Percentiles rank a stretch among this genome's conserved stretches.
Evolutionary conservation across 2,329 filamentous ascomycete genomes (phyloP).

Genomic region (Phyllachora maydis): DNA sequence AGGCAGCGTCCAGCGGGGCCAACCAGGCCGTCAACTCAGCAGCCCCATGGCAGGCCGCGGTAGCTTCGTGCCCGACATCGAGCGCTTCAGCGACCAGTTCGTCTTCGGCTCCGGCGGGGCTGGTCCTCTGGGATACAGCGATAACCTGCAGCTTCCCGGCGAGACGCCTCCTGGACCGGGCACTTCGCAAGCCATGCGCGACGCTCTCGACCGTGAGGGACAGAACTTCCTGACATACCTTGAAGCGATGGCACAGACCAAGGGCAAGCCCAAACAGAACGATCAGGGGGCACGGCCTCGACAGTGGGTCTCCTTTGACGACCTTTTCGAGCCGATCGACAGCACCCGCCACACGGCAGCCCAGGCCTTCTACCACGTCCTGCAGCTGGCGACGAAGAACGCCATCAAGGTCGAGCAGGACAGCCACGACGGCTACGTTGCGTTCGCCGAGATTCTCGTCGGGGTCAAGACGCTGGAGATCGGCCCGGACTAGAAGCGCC

Average conservation of each 20-base stretch:
- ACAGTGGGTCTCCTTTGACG: constrained; percentile 43
- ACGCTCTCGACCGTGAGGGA: constrained; percentile 21
- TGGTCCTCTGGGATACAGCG: constrained; percentile 8
- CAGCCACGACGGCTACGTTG: constrained; percentile 10
- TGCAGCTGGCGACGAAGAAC: constrained; percentile 48
- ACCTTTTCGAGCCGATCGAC: constrained; percentile 47
- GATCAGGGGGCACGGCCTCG: constrained; percentile 10
- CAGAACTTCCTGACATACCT: constrained; percentile 23
- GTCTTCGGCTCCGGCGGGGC: constrained; percentile 10
- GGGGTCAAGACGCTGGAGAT: no score
- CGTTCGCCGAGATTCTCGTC: constrained; percentile 25
- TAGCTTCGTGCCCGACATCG: constrained; percentile 16
- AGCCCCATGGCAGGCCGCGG: constrained; percentile 10
- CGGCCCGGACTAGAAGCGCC: no score
- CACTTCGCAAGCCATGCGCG: constrained; percentile 11
- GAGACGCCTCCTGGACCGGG: no score
- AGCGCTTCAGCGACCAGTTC: constrained; percentile 24
- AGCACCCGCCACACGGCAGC: constrained; percentile 31
- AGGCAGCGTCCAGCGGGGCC: constrained; percentile 15
- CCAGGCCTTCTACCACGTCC: constrained; percentile 56
- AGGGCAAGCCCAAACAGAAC: constrained; percentile 9
- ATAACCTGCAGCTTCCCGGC: no score
- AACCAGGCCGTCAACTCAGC: no score
- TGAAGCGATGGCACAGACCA: constrained; percentile 13
- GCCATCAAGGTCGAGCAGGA: constrained; percentile 42